Evolutionary conservation across 805 yeast genomes (phyloP), one percentile per base, ranked within the genome.

Genomic region (Sugiyamaella marilandica): DNA sequence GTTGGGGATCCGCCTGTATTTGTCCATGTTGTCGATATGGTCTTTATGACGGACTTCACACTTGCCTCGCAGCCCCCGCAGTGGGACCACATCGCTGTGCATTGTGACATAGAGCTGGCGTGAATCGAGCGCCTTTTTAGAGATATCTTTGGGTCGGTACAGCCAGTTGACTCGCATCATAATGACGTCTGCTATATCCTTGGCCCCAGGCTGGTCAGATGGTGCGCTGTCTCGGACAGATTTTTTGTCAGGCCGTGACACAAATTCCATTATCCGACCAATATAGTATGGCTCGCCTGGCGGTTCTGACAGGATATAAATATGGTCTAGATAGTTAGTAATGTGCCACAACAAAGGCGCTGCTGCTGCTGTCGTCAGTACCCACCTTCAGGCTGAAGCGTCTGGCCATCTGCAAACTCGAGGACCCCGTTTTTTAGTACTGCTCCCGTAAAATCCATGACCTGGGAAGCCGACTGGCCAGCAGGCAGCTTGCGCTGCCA

Each of bases 281-380:
- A 94, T 79, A 62, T 89, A 87, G 72, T 86, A 94, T 0, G 98
- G 97, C 62, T 89, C 97, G 1, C 96, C 94, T 0, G 96, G 89
- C 1, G 96, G 96, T 66, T 89, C 97, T 57, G 94, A 82, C 10
- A 91, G 77, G 82, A 91, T 82, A 65, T 86, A 90, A 9, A 90
- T 84, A 54, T 75, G 81, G 53, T 90, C 95, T 59, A 35, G 29
- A 24, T 7, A 35, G 19, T 34, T 34, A 34, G 39, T n/a, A 34
- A 32, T 13, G 13, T 10, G 35, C 10, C 13, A 32, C 13, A 33
- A 26, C 24, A 16, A 34, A 10, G 11, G 5, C 11, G 9, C 10
- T 7, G 13, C 11, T 11, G 29, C 29, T 13, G 5, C 7, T 19
- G 24, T 21, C n/a, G 50, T 7, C 5, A 10, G 21, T 31, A 51